These are phyloP conservation scores for Cryptosporidium muris DNA, from an alignment of 169 alveolate genomes.

Conservation along the genomic window DNA sequence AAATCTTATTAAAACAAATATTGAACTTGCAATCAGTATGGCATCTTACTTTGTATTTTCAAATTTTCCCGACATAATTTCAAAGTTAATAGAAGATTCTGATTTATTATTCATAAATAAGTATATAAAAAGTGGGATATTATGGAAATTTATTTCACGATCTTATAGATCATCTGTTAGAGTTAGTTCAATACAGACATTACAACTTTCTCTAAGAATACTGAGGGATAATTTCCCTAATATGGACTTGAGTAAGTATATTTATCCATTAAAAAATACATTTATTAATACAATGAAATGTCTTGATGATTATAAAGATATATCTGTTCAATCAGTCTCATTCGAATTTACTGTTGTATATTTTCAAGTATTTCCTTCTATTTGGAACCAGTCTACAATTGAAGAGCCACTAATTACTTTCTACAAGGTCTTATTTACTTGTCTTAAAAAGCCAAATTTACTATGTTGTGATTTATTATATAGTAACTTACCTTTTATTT, in stretches of 20 bases:
- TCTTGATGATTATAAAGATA: slow-evolving; percentile 5
- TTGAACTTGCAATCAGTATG: background rate
- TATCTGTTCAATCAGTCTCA: slow-evolving; percentile 52
- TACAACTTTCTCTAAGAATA: slow-evolving; percentile 5
- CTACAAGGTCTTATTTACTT: background rate
- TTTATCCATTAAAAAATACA: background rate
- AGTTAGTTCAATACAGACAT: slow-evolving; percentile 34
- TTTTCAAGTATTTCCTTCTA: slow-evolving; percentile 32
- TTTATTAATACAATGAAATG: slow-evolving; percentile 14
- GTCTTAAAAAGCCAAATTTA: slow-evolving; percentile 31
- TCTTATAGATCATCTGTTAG: slow-evolving; percentile 37
- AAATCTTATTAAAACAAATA: background rate
- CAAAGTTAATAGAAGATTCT: background rate
- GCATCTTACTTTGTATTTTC: slow-evolving; percentile 22
- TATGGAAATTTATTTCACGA: slow-evolving; percentile 46
- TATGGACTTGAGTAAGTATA: background rate
- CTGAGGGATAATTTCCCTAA: no score
- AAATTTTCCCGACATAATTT: background rate
- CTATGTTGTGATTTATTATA: slow-evolving; percentile 12
- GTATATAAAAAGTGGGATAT: slow-evolving; percentile 10
- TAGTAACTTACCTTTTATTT: slow-evolving; percentile 22
- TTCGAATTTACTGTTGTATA: slow-evolving; percentile 1
- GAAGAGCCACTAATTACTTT: slow-evolving; percentile 12
- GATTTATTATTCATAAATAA: background rate
- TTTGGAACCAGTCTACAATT: slow-evolving; percentile 3